Conservation (phyloP, 352 stramenopile genomes). For the Pythium pectinolyticum region DNA sequence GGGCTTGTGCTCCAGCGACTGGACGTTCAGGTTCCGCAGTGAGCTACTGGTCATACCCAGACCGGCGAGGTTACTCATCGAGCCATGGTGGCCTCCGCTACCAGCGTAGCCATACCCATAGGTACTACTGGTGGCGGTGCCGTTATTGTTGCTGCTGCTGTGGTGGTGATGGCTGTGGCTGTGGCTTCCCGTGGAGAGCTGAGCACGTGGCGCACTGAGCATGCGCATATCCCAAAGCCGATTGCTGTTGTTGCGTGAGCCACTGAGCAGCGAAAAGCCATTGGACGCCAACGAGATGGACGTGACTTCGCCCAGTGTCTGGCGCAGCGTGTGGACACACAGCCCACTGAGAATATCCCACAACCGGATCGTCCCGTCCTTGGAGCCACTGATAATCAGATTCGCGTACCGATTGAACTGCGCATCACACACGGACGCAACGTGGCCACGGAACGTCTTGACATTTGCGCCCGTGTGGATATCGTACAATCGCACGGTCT, state of each 20-base stretch:
- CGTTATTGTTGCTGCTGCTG: too few relatives aligned
- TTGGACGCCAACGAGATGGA: constrained; percentile 84
- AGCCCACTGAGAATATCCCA: constrained; percentile 88
- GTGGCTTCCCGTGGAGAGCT: constrained; percentile 39
- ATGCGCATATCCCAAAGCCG: constrained; percentile 88
- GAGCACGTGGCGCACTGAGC: constrained; percentile 67
- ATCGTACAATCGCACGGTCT: constrained; percentile 85
- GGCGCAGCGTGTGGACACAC: constrained; percentile 82
- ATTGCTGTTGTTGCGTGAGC: constrained; percentile 88
- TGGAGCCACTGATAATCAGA: constrained; percentile 83
- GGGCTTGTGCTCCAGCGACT: constrained; percentile 57
- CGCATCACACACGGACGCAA: constrained; percentile 82
- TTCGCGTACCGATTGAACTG: constrained; percentile 88
- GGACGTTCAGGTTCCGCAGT: constrained; percentile 26
- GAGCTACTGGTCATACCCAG: constrained; percentile 15
- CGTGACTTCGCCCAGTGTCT: constrained; percentile 85
- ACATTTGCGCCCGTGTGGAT: constrained; percentile 64
- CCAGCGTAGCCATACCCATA: constrained; percentile 4
- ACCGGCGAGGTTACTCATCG: constrained; percentile 3
- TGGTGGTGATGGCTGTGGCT: too few relatives aligned
- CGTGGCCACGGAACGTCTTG: constrained; percentile 83
- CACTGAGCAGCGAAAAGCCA: constrained; percentile 76
- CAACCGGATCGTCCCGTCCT: constrained; percentile 83
- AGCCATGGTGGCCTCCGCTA: not conserved
- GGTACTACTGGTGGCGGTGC: not conserved